A percentile compares a stretch with the other conserved stretches of the same genome.
Conservation (phyloP, 768 basidiomycete species). For the Tremella mesenterica region DNA sequence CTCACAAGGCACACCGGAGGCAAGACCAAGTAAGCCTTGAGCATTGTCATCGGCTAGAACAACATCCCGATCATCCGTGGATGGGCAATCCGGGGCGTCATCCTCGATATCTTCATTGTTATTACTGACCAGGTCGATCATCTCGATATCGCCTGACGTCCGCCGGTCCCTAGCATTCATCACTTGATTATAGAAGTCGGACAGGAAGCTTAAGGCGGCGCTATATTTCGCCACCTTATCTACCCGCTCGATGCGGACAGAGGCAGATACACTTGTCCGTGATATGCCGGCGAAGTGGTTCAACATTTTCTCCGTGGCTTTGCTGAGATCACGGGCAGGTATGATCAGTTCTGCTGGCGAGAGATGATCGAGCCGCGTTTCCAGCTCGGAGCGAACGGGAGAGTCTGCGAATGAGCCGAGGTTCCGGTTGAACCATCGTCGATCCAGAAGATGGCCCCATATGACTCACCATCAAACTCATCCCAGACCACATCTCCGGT, state of each 20-base stretch:
- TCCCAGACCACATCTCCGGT: conserved; percentile 95
- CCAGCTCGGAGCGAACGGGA: conserved; percentile 72
- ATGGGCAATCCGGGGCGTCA: conserved; percentile 1
- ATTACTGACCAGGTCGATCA: conserved; percentile 8
- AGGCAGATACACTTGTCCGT: conserved; percentile 48
- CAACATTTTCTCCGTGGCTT: conserved; percentile 67
- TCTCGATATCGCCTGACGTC: background rate
- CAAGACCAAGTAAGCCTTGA: conserved; percentile 13
- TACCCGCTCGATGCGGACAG: conserved; percentile 58
- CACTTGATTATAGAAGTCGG: conserved; percentile 17
- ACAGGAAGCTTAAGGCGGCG: conserved; percentile 55
- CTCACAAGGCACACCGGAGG: conserved; percentile 24
- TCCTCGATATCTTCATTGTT: conserved; percentile 14
- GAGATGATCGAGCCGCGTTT: conserved; percentile 82
- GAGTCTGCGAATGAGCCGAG: conserved; percentile 52
- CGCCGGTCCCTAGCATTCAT: background rate
- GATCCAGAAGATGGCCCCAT: too few species aligned
- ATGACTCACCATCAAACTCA: conserved; percentile 61
- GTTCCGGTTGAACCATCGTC: too few species aligned
- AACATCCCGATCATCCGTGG: background rate
- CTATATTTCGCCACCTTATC: conserved; percentile 54
- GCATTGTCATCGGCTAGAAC: background rate
- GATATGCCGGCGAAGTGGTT: conserved; percentile 52
- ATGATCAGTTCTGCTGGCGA: conserved; percentile 74
- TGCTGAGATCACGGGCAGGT: conserved; percentile 55